phyloP scores from a whole-genome alignment of 2,329 filamentous ascomycete genomes.

The Colletotrichum eleusines region DNA sequence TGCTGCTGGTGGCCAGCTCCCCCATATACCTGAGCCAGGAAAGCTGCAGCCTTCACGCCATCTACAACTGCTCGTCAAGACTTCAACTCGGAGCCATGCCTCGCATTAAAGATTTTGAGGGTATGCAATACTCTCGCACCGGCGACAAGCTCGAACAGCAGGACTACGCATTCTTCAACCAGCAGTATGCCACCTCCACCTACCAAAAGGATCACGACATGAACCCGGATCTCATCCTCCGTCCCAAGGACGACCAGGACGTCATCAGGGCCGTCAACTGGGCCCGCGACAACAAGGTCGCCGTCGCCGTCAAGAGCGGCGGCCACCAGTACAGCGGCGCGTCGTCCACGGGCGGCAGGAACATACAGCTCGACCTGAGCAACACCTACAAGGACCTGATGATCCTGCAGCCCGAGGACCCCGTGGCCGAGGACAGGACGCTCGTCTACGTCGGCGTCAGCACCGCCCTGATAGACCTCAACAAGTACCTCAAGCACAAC shows the following conservation, averaged over 20 bases:
- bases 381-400: conserved; percentile 52
- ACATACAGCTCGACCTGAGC: conserved; percentile 61
- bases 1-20: not conserved
- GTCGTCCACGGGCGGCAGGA: conserved; percentile 57
- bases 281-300: conserved; percentile 54
- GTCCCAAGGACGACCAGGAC: conserved; percentile 57
- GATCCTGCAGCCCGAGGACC: conserved; percentile 48
- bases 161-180: conserved; percentile 33
- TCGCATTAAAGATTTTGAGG: conserved; percentile 32
- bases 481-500: conserved; percentile 55
- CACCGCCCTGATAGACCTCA: conserved; percentile 57
- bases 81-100: conserved; percentile 3
- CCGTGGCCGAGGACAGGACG: conserved; percentile 51
- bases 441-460: conserved; percentile 57
- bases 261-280: conserved; percentile 55
- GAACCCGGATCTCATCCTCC: conserved; percentile 58
- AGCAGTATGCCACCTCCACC: conserved; percentile 60
- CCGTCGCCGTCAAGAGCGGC: conserved; percentile 60
- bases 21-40: not conserved
- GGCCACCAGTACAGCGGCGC: conserved; percentile 65
- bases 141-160: conserved; percentile 26
- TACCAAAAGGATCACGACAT: conserved; percentile 57
- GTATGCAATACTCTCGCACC: conserved; percentile 28
- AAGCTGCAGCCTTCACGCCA: not conserved
- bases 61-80: not conserved